Evolutionary conservation across 1,139 yeast genomes (phyloP), one percentile per base, ranked within the genome.

Genomic region (Wickerhamomyces sp.): DNA sequence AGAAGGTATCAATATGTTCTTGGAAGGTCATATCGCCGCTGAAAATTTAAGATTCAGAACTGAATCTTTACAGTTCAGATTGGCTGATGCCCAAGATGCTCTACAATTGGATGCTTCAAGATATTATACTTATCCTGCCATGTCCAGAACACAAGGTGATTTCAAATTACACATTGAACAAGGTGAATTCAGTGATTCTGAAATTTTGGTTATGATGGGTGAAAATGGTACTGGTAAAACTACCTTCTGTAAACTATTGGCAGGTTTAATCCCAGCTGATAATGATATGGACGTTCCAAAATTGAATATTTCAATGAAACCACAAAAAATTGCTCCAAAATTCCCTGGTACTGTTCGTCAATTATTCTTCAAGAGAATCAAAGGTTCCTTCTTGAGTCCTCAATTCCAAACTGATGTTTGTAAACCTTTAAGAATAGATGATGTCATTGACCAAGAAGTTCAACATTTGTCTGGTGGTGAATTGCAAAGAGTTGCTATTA

Each of bases 211-310:
- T 49, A 89, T 93, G 97, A 91, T 93, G 96, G 99, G 99, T 66
- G 99, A 93, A 73, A 93, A 93, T 67, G 99, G 99, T 74, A 93
- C 99, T 27, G 99, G 99, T 76, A 93, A 93, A 73, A 93, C 99
- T 38, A 93, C 99, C 9, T 84, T 93, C 75, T 91, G 97, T 78
- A 87, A 85, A 66, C 74, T 93, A 63, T 76, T 93, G 60, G 98
- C 99, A 23, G 99, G 99, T 62, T 89, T 89, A 39, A 76, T 87
- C 56, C 75, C 87, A 42, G 94, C 98, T 36, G 97, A 91, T 68
- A 78, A 79, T 55, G 89, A 89, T 47, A 60, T 65, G 45, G 78
- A 80, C 61, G 82, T 89, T 54, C 97, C 98, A 46, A 84, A 86
- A 65, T 74, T 93, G 67, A 89, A 88, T 62, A 93, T 93, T 49